Evolutionary conservation across 1,139 yeast genomes (phyloP), one percentile per base, ranked within the genome.

Genomic region (Magnusiomyces paraingens): DNA sequence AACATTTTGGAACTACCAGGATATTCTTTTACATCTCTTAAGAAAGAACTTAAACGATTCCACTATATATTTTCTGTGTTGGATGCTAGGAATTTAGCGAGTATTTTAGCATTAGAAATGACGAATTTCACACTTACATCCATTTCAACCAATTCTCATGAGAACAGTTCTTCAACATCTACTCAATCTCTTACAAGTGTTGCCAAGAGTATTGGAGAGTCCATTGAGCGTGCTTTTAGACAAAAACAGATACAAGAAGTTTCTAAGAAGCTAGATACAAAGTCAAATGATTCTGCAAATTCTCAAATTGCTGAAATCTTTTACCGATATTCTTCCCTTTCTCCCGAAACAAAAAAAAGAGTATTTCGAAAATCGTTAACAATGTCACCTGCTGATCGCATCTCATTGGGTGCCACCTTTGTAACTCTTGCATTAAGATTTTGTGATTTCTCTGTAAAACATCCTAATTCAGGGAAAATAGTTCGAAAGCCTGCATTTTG

Each of bases 401-500:
- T 88, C n/a, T 80, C 81, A 61, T 72, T 89, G 14, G 97, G 97
- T 1, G 82, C 95, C 1, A 79, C 83, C 1, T 72, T 90, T 58
- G 89, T 40, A 71, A 79, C 36, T 79, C 86, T 1, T 80, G 86
- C 50, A 68, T 73, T 87, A 76, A 56, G 68, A 65, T 1, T 80
- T 80, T 49, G 73, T 72, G 47, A 91, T 85, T 46, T 87, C 8
- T 76, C 78, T 22, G 89, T 84, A 6, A 73, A 71, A 0, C 82
- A 83, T 26, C 71, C 78, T 48, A 64, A 67, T 1, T 80, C 81
- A 20, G 70, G 70, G 38, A 87, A 85, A 15, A 73, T 75, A 38
- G 87, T 86, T 35, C 12, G 14, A 4, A 47, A 18, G 12, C 96
- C 96, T 1, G 97, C 96, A 1, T 84, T 91, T 65, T 83, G 83